A percentile compares a stretch with the other conserved stretches of the same genome.
Evolutionary conservation across 306 rosid species (phyloP).

Genomic region (Trifolium subterraneum): DNA sequence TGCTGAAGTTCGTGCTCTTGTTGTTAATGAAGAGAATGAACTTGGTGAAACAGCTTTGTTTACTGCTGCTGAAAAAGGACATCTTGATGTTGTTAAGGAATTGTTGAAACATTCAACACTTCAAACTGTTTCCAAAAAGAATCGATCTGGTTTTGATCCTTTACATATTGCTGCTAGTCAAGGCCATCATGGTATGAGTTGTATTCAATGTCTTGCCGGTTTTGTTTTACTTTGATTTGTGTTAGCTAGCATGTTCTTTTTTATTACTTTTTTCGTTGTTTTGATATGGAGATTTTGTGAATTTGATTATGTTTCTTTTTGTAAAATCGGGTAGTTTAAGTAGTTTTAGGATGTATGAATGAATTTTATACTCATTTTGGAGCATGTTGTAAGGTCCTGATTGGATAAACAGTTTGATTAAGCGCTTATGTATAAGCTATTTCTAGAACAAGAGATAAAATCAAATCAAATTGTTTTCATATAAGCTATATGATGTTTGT

Average conservation of each 20-base stretch:
- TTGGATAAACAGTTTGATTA: neutral
- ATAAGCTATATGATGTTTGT: neutral
- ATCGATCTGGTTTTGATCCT: constrained; percentile 73
- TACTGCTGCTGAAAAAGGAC: constrained; percentile 88
- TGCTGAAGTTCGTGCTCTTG: constrained; percentile 84
- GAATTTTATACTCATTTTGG: constrained; percentile 12
- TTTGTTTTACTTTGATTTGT: neutral
- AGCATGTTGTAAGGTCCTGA: neutral
- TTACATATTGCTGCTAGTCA: constrained; percentile 91
- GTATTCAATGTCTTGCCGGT: neutral
- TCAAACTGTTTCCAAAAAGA: constrained; percentile 70
- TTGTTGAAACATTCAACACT: constrained; percentile 69
- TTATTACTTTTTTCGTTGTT: neutral
- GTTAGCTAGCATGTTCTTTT: neutral
- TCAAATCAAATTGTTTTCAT: no score
- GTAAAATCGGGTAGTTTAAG: neutral
- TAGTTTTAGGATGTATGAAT: neutral
- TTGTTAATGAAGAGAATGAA: constrained; percentile 91
- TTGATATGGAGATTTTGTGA: neutral
- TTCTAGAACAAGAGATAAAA: no score
- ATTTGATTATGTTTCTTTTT: neutral
- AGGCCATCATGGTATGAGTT: constrained; percentile 75
- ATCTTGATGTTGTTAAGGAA: constrained; percentile 86
- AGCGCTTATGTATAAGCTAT: neutral
- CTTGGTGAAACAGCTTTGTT: constrained; percentile 84